Evolutionary conservation across 495 filamentous ascomycete species (phyloP), one percentile per base, ranked within the genome.

Genomic region (Trichoderma gamsii): DNA sequence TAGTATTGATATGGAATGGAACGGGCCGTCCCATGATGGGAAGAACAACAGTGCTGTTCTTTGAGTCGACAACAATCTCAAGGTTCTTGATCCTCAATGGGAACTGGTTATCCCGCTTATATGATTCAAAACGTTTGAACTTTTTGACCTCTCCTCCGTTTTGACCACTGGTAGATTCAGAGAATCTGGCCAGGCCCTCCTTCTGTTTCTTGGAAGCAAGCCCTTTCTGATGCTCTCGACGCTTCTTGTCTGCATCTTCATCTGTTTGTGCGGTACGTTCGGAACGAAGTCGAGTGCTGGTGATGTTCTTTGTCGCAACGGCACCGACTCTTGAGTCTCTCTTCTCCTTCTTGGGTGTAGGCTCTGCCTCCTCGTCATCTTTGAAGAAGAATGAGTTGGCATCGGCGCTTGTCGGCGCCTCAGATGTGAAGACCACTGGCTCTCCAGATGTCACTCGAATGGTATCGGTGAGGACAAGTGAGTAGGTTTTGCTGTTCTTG

Each of bases 91-190:
- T 88, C 77, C 86, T 87, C 12, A 84, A 74, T 2, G 96, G 96
- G 63, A 99, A 87, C 74, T 98, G 94, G 72, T 94, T 97, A 76
- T 99, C 95, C 32, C 96, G 88, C 80, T 98, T 99, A 81, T 99
- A 99, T 0, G 96, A 97, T 78, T 98, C 96, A 74, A 98, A 99
- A 46, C 90, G 90, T 80, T 98, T 98, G 82, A 98, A 97, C 78
- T 92, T 93, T 83, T 98, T 98, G 76, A 94, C 86, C 63, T 91
- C 86, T 32, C 90, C 89, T n/a, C 93, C 93, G 74, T 97, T 96
- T 51, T 93, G 86, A 68, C 90, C 90, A 15, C 88, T 89, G 7
- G 90, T 92, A 7, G 90, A 89, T 71, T 88, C 84, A 63, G 90
- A 86, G 77, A 93, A 99, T 68, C 90, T 85, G 43, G 88, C 88